phyloP scores from a whole-genome alignment of 306 rosid genomes.

The Pyrus bretschneideri region DNA sequence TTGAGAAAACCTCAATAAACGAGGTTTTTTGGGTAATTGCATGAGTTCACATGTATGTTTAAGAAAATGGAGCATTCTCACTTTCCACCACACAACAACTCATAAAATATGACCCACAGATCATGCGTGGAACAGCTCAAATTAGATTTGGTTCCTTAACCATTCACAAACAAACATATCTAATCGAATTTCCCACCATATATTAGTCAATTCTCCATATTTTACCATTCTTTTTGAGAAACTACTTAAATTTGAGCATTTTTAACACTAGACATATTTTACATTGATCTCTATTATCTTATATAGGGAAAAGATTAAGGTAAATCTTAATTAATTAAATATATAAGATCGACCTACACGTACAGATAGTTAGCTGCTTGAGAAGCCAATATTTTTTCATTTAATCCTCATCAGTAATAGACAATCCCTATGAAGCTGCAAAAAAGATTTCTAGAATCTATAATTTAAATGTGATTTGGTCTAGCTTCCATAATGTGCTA shows the following conservation, averaged over 20 bases:
- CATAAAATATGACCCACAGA: constrained; percentile 82
- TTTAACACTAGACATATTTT: background rate
- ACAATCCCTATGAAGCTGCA: constrained; percentile 23
- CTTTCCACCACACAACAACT: constrained; percentile 81
- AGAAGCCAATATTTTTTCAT: constrained; percentile 2
- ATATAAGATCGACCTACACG: background rate
- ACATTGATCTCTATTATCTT: background rate
- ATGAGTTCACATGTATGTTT: constrained; percentile 63
- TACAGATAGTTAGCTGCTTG: background rate
- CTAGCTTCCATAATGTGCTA: background rate
- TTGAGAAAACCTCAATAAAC: constrained; percentile 6
- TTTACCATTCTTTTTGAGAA: constrained; percentile 7
- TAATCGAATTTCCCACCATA: constrained; percentile 12
- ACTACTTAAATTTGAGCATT: constrained; percentile 7
- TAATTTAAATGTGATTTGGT: constrained; percentile 24
- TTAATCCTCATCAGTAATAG: background rate
- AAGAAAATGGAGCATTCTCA: constrained; percentile 50
- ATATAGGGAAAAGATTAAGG: background rate
- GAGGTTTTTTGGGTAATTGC: constrained; percentile 62
- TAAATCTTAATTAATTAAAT: background rate
- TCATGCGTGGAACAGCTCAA: constrained; percentile 74
- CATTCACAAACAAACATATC: constrained; percentile 9
- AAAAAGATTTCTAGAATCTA: constrained; percentile 13
- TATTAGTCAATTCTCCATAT: constrained; percentile 27
- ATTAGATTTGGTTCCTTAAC: constrained; percentile 49